Evolutionary conservation across 768 basidiomycete genomes (phyloP).

Genomic region (Kwoniella mangroviensis): DNA sequence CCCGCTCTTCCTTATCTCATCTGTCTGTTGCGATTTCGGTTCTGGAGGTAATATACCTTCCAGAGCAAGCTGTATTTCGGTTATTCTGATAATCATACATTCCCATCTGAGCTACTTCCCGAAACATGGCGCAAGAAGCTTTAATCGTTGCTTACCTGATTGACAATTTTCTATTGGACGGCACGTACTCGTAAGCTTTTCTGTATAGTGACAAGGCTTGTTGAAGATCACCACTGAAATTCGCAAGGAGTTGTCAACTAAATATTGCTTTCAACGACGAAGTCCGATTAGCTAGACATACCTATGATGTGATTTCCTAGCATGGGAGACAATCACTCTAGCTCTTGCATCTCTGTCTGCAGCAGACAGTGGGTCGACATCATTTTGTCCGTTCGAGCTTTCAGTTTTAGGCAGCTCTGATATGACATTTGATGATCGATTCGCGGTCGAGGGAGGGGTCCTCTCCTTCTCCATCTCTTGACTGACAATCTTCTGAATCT

Average conservation of each 20-base stretch:
- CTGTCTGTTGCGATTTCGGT: not conserved
- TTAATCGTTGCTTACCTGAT: conserved; percentile 71
- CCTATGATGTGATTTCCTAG: conserved; percentile 80
- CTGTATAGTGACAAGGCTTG: conserved; percentile 79
- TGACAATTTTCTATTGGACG: conserved; percentile 82
- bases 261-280: conserved; percentile 40
- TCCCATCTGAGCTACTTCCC: too few relatives aligned
- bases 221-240: conserved; percentile 74
- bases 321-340: conserved; percentile 79
- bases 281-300: conserved; percentile 55
- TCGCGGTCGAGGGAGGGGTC: not conserved
- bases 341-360: conserved; percentile 80
- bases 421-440: not conserved
- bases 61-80: conserved; percentile 36
- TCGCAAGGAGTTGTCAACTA: not conserved
- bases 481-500: conserved; percentile 19
- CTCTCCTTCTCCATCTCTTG: not conserved
- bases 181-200: conserved; percentile 79
- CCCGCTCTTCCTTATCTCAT: not conserved
- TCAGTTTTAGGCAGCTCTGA: not conserved
- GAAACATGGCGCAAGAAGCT: too few relatives aligned
- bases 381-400: not conserved
- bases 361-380: conserved; percentile 62
- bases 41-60: conserved; percentile 26
- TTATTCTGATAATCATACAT: conserved; percentile 14